Base-by-base conservation (phyloP, 352 stramenopile species). In the Phytophthora cactorum region DNA sequence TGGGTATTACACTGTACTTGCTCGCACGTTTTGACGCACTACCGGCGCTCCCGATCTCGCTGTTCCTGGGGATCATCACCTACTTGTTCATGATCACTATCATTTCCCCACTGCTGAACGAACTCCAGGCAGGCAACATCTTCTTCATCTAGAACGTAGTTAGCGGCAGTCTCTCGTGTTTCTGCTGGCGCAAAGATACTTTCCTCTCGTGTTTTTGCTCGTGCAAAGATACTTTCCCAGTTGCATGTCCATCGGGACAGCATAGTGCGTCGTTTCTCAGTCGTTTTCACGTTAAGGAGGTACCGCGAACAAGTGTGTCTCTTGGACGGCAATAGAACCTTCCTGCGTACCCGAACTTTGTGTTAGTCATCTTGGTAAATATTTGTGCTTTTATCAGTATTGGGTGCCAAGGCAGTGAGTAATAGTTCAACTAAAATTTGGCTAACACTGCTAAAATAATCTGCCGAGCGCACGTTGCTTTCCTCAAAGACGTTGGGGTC, bases 21-120 rank as follows among this genome's bases (percentile, higher is more conserved):
- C 75, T 99, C 12, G 88, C 84, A 25, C 79, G 98, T 12, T 97
- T 97, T 64, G 86, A 98, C 27, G 96, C 96, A 15, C 78, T 99
- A 46, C 95, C 95, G 9, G 96, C 97, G 8, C 76, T 99, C 14
- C 97, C 97, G 1, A 98, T 99, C 64, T 98, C 91, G 10, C 97
- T 99, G 50, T 97, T 98, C 47, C 70, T 93, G 7, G 78, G 88
- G 28, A 86, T 93, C 66, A 41, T 70, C 43, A 54, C 68, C 36
- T 91, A 82, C 32, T 32, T 90, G 17, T 52, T 90, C 59, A 74
- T 59, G 8, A 57, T 75, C 27, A 67, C 52, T 10, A 43, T 85
- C 6, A 22, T 81, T 11, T 62, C 55, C 4, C 83, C 83, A 14
- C 67, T 90, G 45, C 28, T 88, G 2, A 59, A 69, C 2, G 49